Base-by-base conservation (phyloP, 768 basidiomycete genomes). In the Gautieria morchelliformis region DNA sequence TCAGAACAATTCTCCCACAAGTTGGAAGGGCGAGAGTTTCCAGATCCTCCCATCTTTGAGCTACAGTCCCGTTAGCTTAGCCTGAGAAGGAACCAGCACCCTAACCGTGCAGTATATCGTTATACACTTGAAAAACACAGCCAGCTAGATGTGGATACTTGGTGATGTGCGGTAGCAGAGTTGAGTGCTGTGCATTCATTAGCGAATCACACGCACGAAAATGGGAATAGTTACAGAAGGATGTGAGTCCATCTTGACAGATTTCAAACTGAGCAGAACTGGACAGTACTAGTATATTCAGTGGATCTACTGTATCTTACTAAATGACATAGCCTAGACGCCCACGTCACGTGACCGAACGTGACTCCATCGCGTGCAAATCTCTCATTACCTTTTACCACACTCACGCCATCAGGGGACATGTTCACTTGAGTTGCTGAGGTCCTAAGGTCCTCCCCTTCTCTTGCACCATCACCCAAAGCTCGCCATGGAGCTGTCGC, bases 371-470 rank as follows among this genome's bases (percentile, higher is more conserved):
- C 12, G 20, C 55, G n/a, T 49, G 30, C 35, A 45, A 48, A 24
- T 17, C n/a, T 15, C n/a, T 19, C 41, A 22, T 22, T 33, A 40
- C 15, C 35, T 39, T 35, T 41, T 53, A 45, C 53, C 41, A 55
- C 53, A 30, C 12, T 39, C 32, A 47, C 8, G 24, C 19, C 32
- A 7, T 9, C 7, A 22, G 17, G 56, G 59, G 63, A 61, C 74
- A 87, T 87, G 86, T 74, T 76, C 69, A 79, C 82, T 83, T 88
- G 85, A 89, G 82, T 71, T 75, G 77, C 81, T 69, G 82, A 80
- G 85, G 83, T 81, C 82, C 80, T 68, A 67, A 73, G 81, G 75
- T 76, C 79, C 79, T 83, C 77, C 74, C 73, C 75, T 78, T 68
- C 76, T 83, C 79, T 78, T 76, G 75, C 71, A 76, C 65, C 72